Percentiles rank a stretch among this genome's conserved stretches.
These are phyloP conservation scores for Macrocybe gigantea DNA, from an alignment of 768 basidiomycete genomes.

Conservation along the genomic window DNA sequence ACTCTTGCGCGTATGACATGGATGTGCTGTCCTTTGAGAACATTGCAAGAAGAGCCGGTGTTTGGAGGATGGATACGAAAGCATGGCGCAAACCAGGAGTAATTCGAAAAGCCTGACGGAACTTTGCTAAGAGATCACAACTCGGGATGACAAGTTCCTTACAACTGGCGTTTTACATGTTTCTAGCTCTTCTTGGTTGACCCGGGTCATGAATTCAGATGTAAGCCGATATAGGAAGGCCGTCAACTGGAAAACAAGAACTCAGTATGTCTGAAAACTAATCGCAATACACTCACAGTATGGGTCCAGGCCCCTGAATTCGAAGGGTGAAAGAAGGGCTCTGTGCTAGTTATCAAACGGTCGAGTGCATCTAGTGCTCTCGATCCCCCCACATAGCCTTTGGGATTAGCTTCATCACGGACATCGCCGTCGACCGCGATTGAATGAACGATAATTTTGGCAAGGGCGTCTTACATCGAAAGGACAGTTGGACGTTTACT, in stretches of 20 bases:
- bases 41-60: constrained; percentile 87
- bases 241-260: constrained; percentile 39
- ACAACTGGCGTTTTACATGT: constrained; percentile 78
- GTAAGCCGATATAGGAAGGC: constrained; percentile 68
- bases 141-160: constrained; percentile 12
- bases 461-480: constrained; percentile 53
- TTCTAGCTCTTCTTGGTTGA: constrained; percentile 70
- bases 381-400: constrained; percentile 72
- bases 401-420: constrained; percentile 37
- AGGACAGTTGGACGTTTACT: not conserved
- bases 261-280: constrained; percentile 6
- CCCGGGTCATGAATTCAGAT: constrained; percentile 74
- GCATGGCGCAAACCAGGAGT: constrained; percentile 76
- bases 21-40: constrained; percentile 80
- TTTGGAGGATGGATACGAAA: constrained; percentile 78
- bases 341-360: constrained; percentile 84
- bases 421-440: constrained; percentile 76
- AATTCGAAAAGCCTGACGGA: constrained; percentile 58
- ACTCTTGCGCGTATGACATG: constrained; percentile 76
- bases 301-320: constrained; percentile 85
- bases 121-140: not conserved
- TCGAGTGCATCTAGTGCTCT: constrained; percentile 85
- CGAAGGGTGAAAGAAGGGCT: constrained; percentile 93
- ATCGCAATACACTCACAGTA: constrained; percentile 30
- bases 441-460: constrained; percentile 84